These are phyloP conservation scores for Phaeotremella fagi DNA, from an alignment of 768 basidiomycete species.

Conservation along the genomic window DNA sequence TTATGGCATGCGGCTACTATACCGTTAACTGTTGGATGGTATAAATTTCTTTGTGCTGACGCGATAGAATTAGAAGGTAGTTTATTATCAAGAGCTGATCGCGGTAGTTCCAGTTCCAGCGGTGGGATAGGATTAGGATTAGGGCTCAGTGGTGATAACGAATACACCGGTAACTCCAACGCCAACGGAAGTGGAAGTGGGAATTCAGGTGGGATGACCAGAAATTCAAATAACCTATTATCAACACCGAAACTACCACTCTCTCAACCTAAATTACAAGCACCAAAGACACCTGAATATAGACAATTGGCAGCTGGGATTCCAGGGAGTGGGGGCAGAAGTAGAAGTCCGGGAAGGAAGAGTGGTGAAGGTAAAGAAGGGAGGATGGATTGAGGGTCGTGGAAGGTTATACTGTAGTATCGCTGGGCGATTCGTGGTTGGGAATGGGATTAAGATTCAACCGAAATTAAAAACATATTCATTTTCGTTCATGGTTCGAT, in stretches of 20 bases:
- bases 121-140: not conserved
- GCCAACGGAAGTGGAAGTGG: not conserved
- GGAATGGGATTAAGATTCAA: no score
- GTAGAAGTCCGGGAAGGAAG: not conserved
- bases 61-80: constrained; percentile 31
- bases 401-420: no score
- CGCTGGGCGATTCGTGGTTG: no score
- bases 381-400: not conserved
- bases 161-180: no score
- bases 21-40: constrained; percentile 74
- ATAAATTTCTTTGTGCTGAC: constrained; percentile 56
- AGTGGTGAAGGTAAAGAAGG: not conserved
- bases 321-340: not conserved
- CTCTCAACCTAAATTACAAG: not conserved
- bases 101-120: no score
- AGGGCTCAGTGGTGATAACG: not conserved
- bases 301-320: not conserved
- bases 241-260: not conserved
- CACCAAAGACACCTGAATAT: not conserved
- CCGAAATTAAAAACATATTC: no score
- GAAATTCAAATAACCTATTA: not conserved
- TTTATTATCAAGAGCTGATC: constrained; percentile 1
- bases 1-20: constrained; percentile 88
- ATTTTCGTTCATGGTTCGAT: no score
- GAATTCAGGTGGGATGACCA: not conserved